A percentile compares a stretch with the other conserved stretches of the same genome.
These are phyloP conservation scores for Colletotrichum brevisporum DNA, from an alignment of 2,329 filamentous ascomycete genomes.

Conservation along the genomic window DNA sequence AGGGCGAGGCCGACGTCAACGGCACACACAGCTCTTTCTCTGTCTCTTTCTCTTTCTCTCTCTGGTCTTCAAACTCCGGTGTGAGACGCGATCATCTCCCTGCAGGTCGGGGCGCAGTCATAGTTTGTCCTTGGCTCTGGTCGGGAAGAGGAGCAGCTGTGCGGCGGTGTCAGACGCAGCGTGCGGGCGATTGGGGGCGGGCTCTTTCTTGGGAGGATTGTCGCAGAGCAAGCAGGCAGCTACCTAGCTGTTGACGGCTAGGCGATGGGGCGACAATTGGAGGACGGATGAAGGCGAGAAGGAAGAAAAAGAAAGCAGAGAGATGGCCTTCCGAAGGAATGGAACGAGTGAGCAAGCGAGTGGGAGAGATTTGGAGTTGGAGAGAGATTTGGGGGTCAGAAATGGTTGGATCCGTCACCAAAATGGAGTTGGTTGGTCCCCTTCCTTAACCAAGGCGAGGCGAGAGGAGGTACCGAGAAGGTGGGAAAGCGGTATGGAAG, in stretches of 20 bases:
- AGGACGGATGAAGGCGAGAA: background rate
- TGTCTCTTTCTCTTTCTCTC: too few relatives aligned
- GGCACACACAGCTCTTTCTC: background rate
- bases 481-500: too few relatives aligned
- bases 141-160: conserved; percentile 7
- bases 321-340: background rate
- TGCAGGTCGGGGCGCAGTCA: conserved; percentile 35
- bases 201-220: background rate
- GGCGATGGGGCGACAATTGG: background rate
- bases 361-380: background rate
- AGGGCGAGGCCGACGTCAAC: conserved; percentile 21
- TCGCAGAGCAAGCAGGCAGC: too few relatives aligned
- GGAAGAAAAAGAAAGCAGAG: background rate
- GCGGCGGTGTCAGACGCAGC: conserved; percentile 13
- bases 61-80: conserved; percentile 28
- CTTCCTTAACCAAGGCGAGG: too few relatives aligned
- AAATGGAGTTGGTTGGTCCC: too few relatives aligned
- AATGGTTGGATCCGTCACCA: too few relatives aligned
- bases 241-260: conserved; percentile 1
- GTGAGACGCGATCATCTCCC: conserved; percentile 40
- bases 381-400: too few relatives aligned
- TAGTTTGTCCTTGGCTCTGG: conserved; percentile 25
- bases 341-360: background rate
- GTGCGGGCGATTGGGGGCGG: background rate
- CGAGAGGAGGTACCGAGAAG: too few relatives aligned